phyloP scores from a whole-genome alignment of 768 basidiomycete genomes.

The Russula griseocarnosa region DNA sequence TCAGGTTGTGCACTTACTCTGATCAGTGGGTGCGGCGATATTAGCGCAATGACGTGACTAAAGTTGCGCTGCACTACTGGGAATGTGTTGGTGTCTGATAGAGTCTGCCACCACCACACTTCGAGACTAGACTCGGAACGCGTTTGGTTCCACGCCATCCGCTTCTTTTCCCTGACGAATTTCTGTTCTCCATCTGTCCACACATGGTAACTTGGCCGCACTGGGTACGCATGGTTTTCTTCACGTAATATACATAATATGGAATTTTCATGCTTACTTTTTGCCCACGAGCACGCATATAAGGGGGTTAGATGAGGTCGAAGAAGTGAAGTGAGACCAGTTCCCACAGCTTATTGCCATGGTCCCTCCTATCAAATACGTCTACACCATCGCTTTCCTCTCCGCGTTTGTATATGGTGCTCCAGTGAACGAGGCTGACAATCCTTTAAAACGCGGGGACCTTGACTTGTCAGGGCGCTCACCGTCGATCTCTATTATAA shows the following conservation, averaged over 20 bases:
- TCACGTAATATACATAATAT: neutral
- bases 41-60: neutral
- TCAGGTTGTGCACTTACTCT: neutral
- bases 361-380: neutral
- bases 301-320: neutral
- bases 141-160: neutral
- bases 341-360: neutral
- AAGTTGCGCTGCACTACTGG: neutral
- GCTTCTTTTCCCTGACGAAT: neutral
- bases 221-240: neutral
- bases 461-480: no score
- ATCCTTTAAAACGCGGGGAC: neutral
- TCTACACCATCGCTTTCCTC: neutral
- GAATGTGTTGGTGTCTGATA: neutral
- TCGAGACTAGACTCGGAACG: no score
- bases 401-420: neutral
- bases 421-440: neutral
- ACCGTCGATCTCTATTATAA: neutral
- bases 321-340: neutral
- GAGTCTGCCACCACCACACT: no score
- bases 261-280: neutral
- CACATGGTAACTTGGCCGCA: neutral
- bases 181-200: neutral
- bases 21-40: neutral
- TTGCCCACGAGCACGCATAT: neutral